phyloP scores from a whole-genome alignment of 148 eudicot species.

The Spergularia marina region DNA sequence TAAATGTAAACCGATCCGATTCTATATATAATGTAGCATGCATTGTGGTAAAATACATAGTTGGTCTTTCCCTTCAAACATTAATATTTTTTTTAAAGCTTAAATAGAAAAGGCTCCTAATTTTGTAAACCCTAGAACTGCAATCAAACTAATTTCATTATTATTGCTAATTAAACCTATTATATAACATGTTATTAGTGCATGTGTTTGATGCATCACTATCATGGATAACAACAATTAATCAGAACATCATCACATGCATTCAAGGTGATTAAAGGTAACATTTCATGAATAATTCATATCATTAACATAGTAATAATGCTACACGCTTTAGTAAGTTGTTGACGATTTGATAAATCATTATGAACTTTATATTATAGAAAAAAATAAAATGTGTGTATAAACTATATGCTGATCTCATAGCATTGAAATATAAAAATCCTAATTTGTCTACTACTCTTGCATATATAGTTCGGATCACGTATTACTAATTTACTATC shows the following conservation, averaged over 20 bases:
- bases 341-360: not conserved
- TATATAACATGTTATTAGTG: not conserved
- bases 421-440: not conserved
- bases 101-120: no score
- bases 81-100: no score
- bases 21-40: no score
- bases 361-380: constrained; percentile 9
- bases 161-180: no score
- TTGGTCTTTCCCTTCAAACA: no score
- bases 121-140: no score
- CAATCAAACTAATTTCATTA: no score
- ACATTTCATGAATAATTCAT: not conserved
- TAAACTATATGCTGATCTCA: constrained; percentile 11
- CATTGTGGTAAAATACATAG: no score
- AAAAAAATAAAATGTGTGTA: not conserved
- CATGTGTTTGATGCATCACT: not conserved
- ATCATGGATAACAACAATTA: not conserved
- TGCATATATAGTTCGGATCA: not conserved
- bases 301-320: not conserved
- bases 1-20: no score
- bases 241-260: not conserved
- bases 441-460: not conserved
- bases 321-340: not conserved
- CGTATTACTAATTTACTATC: not conserved
- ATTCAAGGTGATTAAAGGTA: not conserved